Evolutionary conservation across 2,329 filamentous ascomycete species (phyloP).

Genomic region (Exophiala calicioides): DNA sequence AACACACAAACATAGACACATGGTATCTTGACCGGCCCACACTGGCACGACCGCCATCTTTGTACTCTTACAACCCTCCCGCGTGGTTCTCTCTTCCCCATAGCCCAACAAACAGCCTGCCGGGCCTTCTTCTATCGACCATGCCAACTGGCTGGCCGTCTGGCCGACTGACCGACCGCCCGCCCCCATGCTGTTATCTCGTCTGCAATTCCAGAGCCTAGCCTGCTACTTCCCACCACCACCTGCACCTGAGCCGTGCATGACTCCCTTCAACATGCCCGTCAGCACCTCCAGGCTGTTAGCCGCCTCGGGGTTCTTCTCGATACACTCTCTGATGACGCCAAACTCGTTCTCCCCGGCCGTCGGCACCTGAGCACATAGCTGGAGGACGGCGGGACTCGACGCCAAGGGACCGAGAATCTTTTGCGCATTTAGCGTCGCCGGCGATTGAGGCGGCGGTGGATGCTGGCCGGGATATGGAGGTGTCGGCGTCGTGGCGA

Average conservation of each 20-base stretch:
- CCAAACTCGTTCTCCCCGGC: slow-evolving; percentile 73
- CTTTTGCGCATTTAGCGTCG: slow-evolving; percentile 58
- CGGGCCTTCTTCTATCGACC: too few species aligned
- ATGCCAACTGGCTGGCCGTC: too few species aligned
- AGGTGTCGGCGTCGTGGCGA: slow-evolving; percentile 13
- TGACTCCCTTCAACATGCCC: slow-evolving; percentile 39
- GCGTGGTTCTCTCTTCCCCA: too few species aligned
- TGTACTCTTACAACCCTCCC: too few species aligned
- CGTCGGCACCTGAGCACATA: slow-evolving; percentile 67
- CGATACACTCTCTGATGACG: slow-evolving; percentile 69
- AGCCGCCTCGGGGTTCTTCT: slow-evolving; percentile 64
- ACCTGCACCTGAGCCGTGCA: neutral
- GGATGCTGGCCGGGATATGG: slow-evolving; percentile 33
- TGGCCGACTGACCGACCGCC: too few species aligned
- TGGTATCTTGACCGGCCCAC: too few species aligned
- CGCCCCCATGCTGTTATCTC: too few species aligned
- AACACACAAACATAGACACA: too few species aligned
- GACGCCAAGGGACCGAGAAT: slow-evolving; percentile 65
- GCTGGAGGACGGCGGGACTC: slow-evolving; percentile 67
- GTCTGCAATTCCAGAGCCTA: too few species aligned
- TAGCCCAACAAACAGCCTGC: too few species aligned
- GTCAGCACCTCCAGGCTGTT: slow-evolving; percentile 55
- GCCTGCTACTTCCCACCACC: too few species aligned
- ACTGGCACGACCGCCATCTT: too few species aligned
- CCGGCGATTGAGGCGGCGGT: slow-evolving; percentile 35